phyloP scores from a whole-genome alignment of 106 monocot genomes.

The Gastrodia elata region DNA sequence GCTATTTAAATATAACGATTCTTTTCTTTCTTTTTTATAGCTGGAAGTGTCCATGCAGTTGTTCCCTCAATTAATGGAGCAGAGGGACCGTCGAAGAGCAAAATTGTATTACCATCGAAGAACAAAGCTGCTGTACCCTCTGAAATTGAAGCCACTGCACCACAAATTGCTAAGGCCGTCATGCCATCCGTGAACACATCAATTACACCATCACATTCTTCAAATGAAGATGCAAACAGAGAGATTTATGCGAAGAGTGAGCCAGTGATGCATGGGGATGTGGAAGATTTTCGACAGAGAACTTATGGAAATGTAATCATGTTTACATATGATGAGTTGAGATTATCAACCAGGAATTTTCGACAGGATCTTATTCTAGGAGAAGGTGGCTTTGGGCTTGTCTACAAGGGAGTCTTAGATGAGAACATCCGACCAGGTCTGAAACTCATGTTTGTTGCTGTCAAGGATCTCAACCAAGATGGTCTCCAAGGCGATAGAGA shows the following conservation, averaged over 20 bases:
- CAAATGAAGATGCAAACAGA: not conserved
- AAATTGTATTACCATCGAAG: not conserved
- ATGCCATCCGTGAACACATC: not conserved
- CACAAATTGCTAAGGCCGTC: not conserved
- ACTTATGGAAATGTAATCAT: constrained; percentile 42
- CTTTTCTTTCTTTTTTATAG: not conserved
- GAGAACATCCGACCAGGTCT: constrained; percentile 61
- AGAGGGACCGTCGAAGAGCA: not conserved
- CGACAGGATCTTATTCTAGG: constrained; percentile 70
- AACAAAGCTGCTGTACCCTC: not conserved
- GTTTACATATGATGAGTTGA: constrained; percentile 75
- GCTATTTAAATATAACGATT: not conserved
- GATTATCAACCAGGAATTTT: constrained; percentile 66
- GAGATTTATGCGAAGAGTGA: not conserved
- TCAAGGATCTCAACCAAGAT: constrained; percentile 6
- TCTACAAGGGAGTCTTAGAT: constrained; percentile 78
- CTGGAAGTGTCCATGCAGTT: not conserved
- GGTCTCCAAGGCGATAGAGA: constrained; percentile 12
- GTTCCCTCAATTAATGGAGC: not conserved
- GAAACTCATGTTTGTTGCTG: constrained; percentile 34
- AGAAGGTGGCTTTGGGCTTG: constrained; percentile 86
- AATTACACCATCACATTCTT: constrained; percentile 1
- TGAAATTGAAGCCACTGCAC: not conserved
- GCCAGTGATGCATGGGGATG: constrained; percentile 14
- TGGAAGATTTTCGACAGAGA: constrained; percentile 46